phyloP scores from a whole-genome alignment of 2,329 filamentous ascomycete species.

The Penicillium hesseltinei region DNA sequence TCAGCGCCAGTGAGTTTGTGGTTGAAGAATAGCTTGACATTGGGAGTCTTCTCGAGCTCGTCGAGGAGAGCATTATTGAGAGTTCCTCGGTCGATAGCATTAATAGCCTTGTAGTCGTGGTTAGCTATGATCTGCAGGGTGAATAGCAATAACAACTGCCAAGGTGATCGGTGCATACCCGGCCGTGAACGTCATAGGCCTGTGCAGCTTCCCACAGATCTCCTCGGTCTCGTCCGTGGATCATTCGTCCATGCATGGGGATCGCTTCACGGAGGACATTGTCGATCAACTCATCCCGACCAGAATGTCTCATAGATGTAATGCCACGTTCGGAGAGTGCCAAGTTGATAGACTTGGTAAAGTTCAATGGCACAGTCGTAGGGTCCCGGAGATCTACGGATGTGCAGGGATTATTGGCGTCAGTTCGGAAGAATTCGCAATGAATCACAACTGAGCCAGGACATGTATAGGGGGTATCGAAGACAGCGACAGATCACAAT shows the following conservation, averaged over 20 bases:
- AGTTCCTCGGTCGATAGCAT: constrained; percentile 77
- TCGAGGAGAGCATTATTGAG: constrained; percentile 84
- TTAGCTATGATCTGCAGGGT: constrained; percentile 6
- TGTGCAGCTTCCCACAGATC: constrained; percentile 75
- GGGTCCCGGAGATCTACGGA: constrained; percentile 78
- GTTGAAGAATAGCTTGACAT: constrained; percentile 88
- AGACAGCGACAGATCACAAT: not conserved
- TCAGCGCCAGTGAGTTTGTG: constrained; percentile 91
- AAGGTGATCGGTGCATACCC: constrained; percentile 54
- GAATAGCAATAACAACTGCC: constrained; percentile 6
- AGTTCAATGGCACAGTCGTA: constrained; percentile 81
- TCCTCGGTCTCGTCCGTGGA: constrained; percentile 71
- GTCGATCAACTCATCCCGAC: constrained; percentile 66
- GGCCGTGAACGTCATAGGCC: constrained; percentile 82
- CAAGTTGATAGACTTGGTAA: constrained; percentile 97
- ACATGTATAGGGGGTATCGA: not conserved
- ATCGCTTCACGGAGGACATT: constrained; percentile 75
- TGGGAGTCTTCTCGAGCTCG: constrained; percentile 76
- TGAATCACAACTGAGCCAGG: constrained; percentile 2
- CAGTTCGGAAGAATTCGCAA: constrained; percentile 16
- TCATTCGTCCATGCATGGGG: constrained; percentile 95
- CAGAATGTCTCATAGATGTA: constrained; percentile 74
- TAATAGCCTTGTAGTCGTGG: constrained; percentile 62
- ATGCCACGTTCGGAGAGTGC: constrained; percentile 92
- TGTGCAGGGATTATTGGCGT: constrained; percentile 14